Conservation (phyloP, 106 monocot genomes). For the Dendrobium catenatum region DNA sequence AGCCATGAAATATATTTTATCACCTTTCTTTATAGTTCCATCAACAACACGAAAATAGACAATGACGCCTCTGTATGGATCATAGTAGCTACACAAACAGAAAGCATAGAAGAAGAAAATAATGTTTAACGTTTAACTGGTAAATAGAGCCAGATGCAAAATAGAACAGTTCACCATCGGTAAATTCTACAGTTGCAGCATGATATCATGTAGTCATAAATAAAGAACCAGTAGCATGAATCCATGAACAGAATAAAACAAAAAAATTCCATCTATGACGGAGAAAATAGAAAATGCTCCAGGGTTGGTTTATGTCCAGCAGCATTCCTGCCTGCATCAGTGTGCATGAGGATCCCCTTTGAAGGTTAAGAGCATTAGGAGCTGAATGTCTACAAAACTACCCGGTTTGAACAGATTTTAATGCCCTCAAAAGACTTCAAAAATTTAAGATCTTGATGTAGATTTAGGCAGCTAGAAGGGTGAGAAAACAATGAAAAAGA, state of each 20-base stretch:
- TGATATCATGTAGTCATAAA: neutral
- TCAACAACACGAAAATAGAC: constrained; percentile 98
- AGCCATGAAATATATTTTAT: constrained; percentile 93
- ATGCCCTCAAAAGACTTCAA: no score
- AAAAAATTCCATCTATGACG: neutral
- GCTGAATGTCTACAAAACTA: no score
- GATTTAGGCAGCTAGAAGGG: no score
- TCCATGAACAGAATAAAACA: neutral
- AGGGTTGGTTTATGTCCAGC: neutral
- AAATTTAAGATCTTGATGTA: no score
- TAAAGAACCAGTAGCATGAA: neutral
- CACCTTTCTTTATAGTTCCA: constrained; percentile 82
- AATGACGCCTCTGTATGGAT: constrained; percentile 96
- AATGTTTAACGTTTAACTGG: neutral
- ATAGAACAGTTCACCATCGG: neutral
- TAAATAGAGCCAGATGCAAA: neutral
- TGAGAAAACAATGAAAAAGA: no score
- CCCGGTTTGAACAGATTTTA: no score
- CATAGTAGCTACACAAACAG: constrained; percentile 67
- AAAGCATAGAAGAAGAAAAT: neutral
- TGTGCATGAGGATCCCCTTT: neutral
- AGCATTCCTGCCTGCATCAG: no score
- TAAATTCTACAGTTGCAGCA: neutral
- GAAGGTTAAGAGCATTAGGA: neutral
- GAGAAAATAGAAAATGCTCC: neutral